Base-by-base conservation (phyloP, 2,329 filamentous ascomycete species). In the Diaporthe aspalathi region DNA sequence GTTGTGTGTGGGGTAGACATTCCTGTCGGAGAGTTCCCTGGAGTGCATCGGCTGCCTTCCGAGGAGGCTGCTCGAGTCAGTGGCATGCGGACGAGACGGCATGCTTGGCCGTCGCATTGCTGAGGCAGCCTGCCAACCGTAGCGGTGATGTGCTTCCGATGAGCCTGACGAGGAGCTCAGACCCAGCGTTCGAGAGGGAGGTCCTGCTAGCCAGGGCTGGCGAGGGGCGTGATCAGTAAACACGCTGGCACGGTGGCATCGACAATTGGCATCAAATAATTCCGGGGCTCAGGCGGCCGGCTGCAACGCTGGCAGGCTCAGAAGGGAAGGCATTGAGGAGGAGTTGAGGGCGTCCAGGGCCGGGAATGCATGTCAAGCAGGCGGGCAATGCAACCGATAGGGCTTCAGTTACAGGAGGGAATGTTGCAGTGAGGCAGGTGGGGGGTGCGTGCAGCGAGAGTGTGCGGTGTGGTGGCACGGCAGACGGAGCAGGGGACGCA, bases 271-370 rank as follows among this genome's bases (percentile, higher is more conserved):
- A 49, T 63, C 60, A 47, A 50, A n/a, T 50, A 45, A 65, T 50
- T 65, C n/a, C 35, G 32, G n/a, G 27, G 27, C 17, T 20, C 60
- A 49, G 43, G 60, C 43, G 45, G n/a, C 50, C 60, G 60, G 45
- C 60, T 65, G 60, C 60, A 49, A 65, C 60, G 60, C 29, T 50
- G 60, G 60, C 43, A 63, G 60, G 60, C 60, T 50, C 60, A 65
- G 60, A 50, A 65, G 11, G 60, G 60, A 65, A 50, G 24, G 43
- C 60, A 38, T 17, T 17, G 45, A 24, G 29, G 22, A n/a, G 45
- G 45, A 22, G 22, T 14, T 3, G 38, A 45, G 35, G 40, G 27
- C 54, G 1, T 20, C 6, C 45, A 50, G 43, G 60, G 60, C 60
- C 29, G 47, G 60, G 60, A 65, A 65, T 20, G 60, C 60, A 38